Percentiles rank a stretch among this genome's conserved stretches.
Conservation (phyloP, 2,329 filamentous ascomycete genomes). For the Curvularia lunata region DNA sequence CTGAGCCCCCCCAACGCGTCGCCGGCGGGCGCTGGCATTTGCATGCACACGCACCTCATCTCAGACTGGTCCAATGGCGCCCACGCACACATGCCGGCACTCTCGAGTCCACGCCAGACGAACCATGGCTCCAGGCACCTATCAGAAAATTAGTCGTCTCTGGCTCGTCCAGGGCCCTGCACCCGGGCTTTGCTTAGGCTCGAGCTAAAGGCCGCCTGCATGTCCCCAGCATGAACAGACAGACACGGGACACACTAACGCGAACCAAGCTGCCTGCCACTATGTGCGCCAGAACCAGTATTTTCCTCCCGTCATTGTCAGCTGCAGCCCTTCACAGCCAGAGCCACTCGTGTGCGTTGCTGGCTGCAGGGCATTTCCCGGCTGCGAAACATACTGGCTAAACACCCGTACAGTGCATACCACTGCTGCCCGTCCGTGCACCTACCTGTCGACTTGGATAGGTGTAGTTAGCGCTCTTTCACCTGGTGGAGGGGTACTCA, state of each 20-base stretch:
- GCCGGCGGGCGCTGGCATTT: slow-evolving; percentile 27
- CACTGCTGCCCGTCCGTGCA: slow-evolving; percentile 24
- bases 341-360: slow-evolving; percentile 9
- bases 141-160: slow-evolving; percentile 37
- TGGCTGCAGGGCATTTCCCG: slow-evolving; percentile 17
- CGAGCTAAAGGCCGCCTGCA: slow-evolving; percentile 34
- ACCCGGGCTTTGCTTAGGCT: slow-evolving; percentile 32
- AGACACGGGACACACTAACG: slow-evolving; percentile 49
- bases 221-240: slow-evolving; percentile 47
- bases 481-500: slow-evolving; percentile 37
- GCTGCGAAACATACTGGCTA: slow-evolving; percentile 23
- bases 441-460: slow-evolving; percentile 20
- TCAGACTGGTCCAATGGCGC: slow-evolving; percentile 26
- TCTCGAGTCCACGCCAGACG: slow-evolving; percentile 15
- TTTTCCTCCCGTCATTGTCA: slow-evolving; percentile 17
- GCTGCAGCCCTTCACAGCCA: slow-evolving; percentile 14
- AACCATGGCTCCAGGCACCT: slow-evolving; percentile 26
- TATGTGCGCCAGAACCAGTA: slow-evolving; percentile 20
- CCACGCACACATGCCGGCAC: slow-evolving; percentile 26
- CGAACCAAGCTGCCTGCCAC: slow-evolving; percentile 18
- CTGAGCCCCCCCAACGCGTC: slow-evolving; percentile 30
- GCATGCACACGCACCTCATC: slow-evolving; percentile 6
- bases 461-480: slow-evolving; percentile 39
- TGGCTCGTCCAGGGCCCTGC: slow-evolving; percentile 24
- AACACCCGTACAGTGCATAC: slow-evolving; percentile 14